Evolutionary conservation across 1,284 basidiomycete species (phyloP).

Genomic region (Rhodotorula sp.): DNA sequence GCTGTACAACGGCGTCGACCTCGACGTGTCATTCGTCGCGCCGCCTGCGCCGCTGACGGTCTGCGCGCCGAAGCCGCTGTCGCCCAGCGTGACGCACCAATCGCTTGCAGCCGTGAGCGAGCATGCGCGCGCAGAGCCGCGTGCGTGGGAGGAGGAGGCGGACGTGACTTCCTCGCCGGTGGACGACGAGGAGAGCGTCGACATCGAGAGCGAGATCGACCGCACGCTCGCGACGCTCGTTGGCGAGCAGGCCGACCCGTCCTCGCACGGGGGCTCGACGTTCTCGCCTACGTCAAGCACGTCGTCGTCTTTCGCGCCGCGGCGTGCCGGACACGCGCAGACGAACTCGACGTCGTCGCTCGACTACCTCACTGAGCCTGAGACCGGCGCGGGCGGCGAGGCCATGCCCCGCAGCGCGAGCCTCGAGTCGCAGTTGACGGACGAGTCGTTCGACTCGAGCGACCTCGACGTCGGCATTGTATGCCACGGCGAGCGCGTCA

Average conservation of each 20-base stretch:
- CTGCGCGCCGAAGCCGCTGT: slow-evolving; percentile 4
- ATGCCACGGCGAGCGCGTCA: slow-evolving; percentile 39
- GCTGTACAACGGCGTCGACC: slow-evolving; percentile 30
- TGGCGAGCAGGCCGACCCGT: slow-evolving; percentile 1
- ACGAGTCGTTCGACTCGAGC: slow-evolving; percentile 22
- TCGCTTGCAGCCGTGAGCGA: neutral
- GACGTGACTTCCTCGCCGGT: neutral
- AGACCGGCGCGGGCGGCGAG: neutral
- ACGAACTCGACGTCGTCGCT: slow-evolving; percentile 12
- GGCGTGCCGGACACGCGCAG: neutral
- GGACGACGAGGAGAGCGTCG: slow-evolving; percentile 14
- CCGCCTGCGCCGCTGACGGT: neutral
- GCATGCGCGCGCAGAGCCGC: neutral
- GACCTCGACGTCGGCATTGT: slow-evolving; percentile 31
- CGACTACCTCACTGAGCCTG: neutral
- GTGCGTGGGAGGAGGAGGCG: neutral
- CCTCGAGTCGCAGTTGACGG: neutral
- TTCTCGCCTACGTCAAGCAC: neutral
- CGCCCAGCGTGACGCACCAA: slow-evolving; percentile 7
- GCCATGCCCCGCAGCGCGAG: slow-evolving; percentile 2
- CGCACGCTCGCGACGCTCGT: slow-evolving; percentile 30
- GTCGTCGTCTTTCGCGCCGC: neutral
- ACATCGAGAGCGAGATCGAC: slow-evolving; percentile 33
- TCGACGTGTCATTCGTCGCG: slow-evolving; percentile 1
- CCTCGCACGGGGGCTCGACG: neutral